These are phyloP conservation scores for Aspergillus olivimuriae DNA, from an alignment of 495 filamentous ascomycete genomes.

Conservation along the genomic window DNA sequence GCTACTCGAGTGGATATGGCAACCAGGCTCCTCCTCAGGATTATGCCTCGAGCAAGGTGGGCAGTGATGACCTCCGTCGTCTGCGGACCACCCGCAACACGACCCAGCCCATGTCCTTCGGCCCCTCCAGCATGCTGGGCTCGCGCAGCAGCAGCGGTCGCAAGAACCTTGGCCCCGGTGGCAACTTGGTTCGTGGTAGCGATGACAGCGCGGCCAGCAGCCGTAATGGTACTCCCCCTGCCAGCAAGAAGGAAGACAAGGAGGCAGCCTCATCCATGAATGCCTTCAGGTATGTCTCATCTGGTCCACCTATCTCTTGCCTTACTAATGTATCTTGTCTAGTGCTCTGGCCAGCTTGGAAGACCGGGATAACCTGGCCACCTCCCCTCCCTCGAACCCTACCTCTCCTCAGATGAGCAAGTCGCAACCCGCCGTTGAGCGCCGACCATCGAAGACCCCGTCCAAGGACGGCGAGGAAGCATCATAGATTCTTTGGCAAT, in stretches of 20 bases:
- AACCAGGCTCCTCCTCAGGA: slow-evolving; percentile 61
- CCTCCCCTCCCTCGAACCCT: slow-evolving; percentile 52
- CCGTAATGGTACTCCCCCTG: slow-evolving; percentile 78
- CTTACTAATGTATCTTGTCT: slow-evolving; percentile 2
- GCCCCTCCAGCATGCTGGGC: slow-evolving; percentile 72
- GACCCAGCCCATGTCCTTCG: slow-evolving; percentile 57
- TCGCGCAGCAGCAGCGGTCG: slow-evolving; percentile 78
- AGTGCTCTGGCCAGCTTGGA: slow-evolving; percentile 57
- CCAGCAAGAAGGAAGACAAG: slow-evolving; percentile 60
- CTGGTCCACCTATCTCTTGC: slow-evolving; percentile 14
- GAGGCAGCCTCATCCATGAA: slow-evolving; percentile 67
- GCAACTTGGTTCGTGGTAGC: slow-evolving; percentile 59
- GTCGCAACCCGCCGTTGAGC: slow-evolving; percentile 42
- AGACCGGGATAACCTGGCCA: slow-evolving; percentile 49
- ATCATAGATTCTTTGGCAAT: slow-evolving; percentile 43
- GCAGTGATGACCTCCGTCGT: slow-evolving; percentile 80
- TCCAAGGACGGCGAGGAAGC: slow-evolving; percentile 39
- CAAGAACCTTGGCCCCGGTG: slow-evolving; percentile 64
- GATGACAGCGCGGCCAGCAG: slow-evolving; percentile 82
- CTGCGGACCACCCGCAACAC: slow-evolving; percentile 60
- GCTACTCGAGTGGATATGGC: slow-evolving; percentile 61
- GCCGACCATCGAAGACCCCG: slow-evolving; percentile 44
- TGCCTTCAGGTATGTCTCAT: slow-evolving; percentile 69
- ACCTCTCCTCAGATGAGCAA: slow-evolving; percentile 53
- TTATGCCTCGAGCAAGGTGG: slow-evolving; percentile 71